Evolutionary conservation across 2,329 filamentous ascomycete species (phyloP), one percentile per base, ranked within the genome.

Genomic region (Plectosphaerella sp.): DNA sequence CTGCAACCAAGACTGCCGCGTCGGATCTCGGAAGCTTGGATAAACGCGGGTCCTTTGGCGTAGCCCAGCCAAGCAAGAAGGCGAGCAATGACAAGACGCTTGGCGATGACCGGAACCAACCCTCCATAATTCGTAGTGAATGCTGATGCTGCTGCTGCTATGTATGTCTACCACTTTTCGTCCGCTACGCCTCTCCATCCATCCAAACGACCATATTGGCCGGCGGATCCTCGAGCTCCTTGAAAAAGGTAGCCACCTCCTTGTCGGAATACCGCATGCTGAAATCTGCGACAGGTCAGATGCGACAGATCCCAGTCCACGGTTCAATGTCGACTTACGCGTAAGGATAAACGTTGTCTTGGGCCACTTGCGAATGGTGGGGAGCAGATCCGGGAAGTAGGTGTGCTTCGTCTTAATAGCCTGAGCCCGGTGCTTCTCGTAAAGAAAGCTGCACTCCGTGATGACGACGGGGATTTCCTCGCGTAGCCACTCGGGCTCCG

Each of bases 391-490:
- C 14, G 57, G 57, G 75, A 75, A 78, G 24, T 69, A 59, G 0
- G 75, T 78, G 54, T 78, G 75, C 58, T 74, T 75, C 5, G 75
- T 77, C 62, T 69, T 70, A 10, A 62, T 66, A 1, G 74, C 74
- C 62, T 76, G 74, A 2, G 58, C 61, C 16, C 67, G 61, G 57
- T 78, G 75, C 57, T 70, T 65, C 39, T 73, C 69, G 28, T 64
- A 65, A 28, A 78, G 50, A 54, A 78, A 78, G 52, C 73, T 77
- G 58, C 75, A 78, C 61, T 78, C 75, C 0, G 73, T 76, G 37
- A 78, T 72, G 49, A 78, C 74, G 5, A 77, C 72, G 7, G 69
- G 65, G 14, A 77, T 67, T 0, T 64, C 72, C 1, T 62, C 58
- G 3, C 53, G 48, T 25, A 78, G 53, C 73, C 74, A 77, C 22